These are phyloP conservation scores for Colletotrichum destructivum DNA, from an alignment of 2,329 filamentous ascomycete genomes.

Conservation along the genomic window DNA sequence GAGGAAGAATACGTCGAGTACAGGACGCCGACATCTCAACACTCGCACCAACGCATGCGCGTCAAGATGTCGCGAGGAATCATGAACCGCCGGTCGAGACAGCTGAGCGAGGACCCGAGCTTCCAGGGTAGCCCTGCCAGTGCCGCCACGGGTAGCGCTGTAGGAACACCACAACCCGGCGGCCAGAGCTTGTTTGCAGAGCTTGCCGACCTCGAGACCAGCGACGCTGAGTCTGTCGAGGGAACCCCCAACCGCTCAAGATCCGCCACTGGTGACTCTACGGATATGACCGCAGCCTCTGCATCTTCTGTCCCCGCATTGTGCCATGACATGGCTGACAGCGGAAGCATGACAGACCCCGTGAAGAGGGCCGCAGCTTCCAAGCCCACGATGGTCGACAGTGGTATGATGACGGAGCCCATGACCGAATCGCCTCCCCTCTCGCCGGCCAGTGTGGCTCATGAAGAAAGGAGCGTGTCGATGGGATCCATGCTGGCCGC, in stretches of 20 bases:
- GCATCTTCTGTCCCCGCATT: constrained; percentile 65
- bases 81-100: constrained; percentile 71
- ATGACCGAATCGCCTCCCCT: constrained; percentile 42
- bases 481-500: constrained; percentile 58
- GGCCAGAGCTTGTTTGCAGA: constrained; percentile 93
- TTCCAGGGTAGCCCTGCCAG: constrained; percentile 74
- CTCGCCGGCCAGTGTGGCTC: constrained; percentile 48
- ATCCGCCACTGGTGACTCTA: constrained; percentile 65
- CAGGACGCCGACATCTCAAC: constrained; percentile 74
- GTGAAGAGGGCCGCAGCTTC: constrained; percentile 52
- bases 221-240: constrained; percentile 78
- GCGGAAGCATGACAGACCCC: constrained; percentile 73
- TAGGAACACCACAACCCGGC: constrained; percentile 64
- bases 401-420: constrained; percentile 61
- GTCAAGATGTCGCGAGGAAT: constrained; percentile 78
- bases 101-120: constrained; percentile 71
- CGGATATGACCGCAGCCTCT: constrained; percentile 60
- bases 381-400: constrained; percentile 57
- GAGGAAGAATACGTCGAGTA: constrained; percentile 67
- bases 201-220: constrained; percentile 83
- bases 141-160: constrained; percentile 64
- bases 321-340: constrained; percentile 72
- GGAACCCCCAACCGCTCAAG: constrained; percentile 70
- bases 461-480: constrained; percentile 49
- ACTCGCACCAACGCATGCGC: constrained; percentile 78